Percentiles rank a stretch among this genome's conserved stretches.
phyloP scores from a whole-genome alignment of 495 filamentous ascomycete genomes.

The Chaetomium tenue region DNA sequence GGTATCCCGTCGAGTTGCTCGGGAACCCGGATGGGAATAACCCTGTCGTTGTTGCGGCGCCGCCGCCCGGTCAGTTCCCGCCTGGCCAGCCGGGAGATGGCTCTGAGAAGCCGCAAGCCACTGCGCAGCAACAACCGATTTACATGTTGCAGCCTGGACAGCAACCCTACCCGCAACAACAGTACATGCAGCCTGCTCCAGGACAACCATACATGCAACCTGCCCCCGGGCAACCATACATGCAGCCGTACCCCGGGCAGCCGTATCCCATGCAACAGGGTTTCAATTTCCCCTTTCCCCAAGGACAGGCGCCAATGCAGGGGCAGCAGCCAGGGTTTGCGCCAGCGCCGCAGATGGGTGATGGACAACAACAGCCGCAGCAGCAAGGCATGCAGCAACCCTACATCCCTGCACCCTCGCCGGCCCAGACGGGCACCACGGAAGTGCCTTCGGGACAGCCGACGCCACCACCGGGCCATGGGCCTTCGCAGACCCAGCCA shows the following conservation, averaged over 20 bases:
- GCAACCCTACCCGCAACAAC: background rate
- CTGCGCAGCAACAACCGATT: background rate
- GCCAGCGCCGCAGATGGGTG: background rate
- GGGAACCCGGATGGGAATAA: conserved; percentile 16
- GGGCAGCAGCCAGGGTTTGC: background rate
- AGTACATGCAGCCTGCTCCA: too few relatives aligned
- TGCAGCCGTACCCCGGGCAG: background rate
- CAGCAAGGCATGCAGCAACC: background rate
- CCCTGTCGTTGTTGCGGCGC: background rate
- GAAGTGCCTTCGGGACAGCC: background rate
- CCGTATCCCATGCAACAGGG: background rate
- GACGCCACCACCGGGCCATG: conserved; percentile 1
- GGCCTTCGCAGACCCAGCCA: background rate
- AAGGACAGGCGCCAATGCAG: background rate
- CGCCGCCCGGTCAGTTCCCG: background rate
- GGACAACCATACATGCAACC: background rate
- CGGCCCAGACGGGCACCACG: conserved; percentile 3
- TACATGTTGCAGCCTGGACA: background rate
- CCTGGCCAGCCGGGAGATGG: conserved; percentile 3
- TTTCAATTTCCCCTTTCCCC: background rate
- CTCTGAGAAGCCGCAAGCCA: background rate
- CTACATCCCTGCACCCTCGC: conserved; percentile 1
- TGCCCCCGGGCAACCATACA: background rate
- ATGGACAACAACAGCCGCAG: conserved; percentile 2
- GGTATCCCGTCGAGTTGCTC: conserved; percentile 43